These are phyloP conservation scores for Tylopilus subfusipes DNA, from an alignment of 768 basidiomycete species.

Conservation along the genomic window DNA sequence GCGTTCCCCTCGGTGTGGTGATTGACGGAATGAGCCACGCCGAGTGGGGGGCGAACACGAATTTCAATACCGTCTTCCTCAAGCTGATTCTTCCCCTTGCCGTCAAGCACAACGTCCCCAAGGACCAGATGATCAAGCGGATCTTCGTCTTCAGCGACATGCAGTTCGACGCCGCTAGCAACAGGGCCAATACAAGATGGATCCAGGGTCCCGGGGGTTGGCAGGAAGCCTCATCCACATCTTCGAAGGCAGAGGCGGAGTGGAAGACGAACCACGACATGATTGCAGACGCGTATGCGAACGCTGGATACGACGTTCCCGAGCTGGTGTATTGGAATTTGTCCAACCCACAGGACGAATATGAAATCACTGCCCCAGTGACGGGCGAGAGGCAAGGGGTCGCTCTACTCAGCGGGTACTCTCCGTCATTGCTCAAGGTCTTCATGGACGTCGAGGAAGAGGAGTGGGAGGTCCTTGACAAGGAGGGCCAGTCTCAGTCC, in stretches of 20 bases:
- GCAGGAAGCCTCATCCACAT: background rate
- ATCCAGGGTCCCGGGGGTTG: too few relatives aligned
- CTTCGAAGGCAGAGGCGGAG: background rate
- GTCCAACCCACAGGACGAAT: slow-evolving; percentile 17
- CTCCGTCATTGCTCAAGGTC: slow-evolving; percentile 64
- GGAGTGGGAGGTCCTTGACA: slow-evolving; percentile 38
- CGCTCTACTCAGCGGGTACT: slow-evolving; percentile 68
- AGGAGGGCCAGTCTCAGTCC: slow-evolving; percentile 12
- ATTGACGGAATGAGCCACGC: slow-evolving; percentile 35
- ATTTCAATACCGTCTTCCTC: slow-evolving; percentile 59
- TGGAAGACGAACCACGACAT: slow-evolving; percentile 66
- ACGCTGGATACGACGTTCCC: slow-evolving; percentile 68
- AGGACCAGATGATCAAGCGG: slow-evolving; percentile 72
- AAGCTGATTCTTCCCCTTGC: slow-evolving; percentile 62
- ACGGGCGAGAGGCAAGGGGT: slow-evolving; percentile 55
- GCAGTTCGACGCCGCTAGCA: slow-evolving; percentile 48
- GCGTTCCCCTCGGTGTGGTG: slow-evolving; percentile 33
- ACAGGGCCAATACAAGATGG: too few relatives aligned
- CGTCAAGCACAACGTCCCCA: slow-evolving; percentile 48
- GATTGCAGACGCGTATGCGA: slow-evolving; percentile 50
- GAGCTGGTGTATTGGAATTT: slow-evolving; percentile 76
- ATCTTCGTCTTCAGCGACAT: slow-evolving; percentile 77
- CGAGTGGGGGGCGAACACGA: slow-evolving; percentile 57
- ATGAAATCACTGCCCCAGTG: slow-evolving; percentile 43
- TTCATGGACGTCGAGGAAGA: slow-evolving; percentile 59